These are phyloP conservation scores for Scutellaria minor DNA, from an alignment of 257 asterid genomes.

Conservation along the genomic window DNA sequence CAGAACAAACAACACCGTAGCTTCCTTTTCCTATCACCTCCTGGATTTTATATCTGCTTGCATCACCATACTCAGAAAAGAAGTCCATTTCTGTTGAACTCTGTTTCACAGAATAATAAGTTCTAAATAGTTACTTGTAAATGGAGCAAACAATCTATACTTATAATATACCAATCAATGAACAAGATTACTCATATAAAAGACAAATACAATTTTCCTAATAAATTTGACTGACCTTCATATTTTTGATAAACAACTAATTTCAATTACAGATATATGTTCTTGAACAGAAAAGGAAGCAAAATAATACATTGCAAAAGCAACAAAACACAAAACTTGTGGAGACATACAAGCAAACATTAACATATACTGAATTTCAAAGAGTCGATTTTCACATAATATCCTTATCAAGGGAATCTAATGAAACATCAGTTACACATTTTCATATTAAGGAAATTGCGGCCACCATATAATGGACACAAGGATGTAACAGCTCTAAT, in stretches of 20 bases:
- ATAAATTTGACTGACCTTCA: not conserved
- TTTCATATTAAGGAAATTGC: not conserved
- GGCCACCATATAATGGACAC: not conserved
- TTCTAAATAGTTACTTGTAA: constrained; percentile 3
- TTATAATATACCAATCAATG: not conserved
- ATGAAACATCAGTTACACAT: not conserved
- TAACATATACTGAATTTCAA: not conserved
- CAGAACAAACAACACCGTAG: constrained; percentile 88
- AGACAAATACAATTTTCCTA: not conserved
- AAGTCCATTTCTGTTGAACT: constrained; percentile 78
- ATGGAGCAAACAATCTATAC: constrained; percentile 28
- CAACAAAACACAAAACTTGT: not conserved
- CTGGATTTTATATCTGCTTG: constrained; percentile 79
- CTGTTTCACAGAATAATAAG: constrained; percentile 44
- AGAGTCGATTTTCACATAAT: not conserved
- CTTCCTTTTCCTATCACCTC: constrained; percentile 89
- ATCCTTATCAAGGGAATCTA: constrained; percentile 1
- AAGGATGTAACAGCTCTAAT: not conserved
- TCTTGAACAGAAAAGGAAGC: constrained; percentile 24
- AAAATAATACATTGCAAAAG: too few relatives aligned
- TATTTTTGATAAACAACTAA: not conserved
- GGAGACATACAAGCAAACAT: not conserved
- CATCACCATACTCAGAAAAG: constrained; percentile 96
- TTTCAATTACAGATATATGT: not conserved
- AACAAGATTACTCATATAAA: constrained; percentile 1